These are phyloP conservation scores for Chondrostereum purpureum DNA, from an alignment of 1,284 basidiomycete genomes.

Conservation along the genomic window DNA sequence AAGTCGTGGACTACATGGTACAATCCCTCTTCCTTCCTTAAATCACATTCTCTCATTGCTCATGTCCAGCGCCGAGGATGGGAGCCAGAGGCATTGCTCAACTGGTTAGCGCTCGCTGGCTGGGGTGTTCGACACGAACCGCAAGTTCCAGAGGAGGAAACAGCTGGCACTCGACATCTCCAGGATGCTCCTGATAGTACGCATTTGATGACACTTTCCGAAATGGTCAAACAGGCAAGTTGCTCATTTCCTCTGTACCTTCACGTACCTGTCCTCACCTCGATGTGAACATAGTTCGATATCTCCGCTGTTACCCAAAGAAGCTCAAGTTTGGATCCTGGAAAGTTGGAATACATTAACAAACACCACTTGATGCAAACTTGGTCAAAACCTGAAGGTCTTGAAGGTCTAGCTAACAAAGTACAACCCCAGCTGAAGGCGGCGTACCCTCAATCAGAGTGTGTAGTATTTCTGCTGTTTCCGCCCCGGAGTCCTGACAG, in stretches of 20 bases:
- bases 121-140: slow-evolving; percentile 63
- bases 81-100: slow-evolving; percentile 86
- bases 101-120: slow-evolving; percentile 91
- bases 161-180: slow-evolving; percentile 14
- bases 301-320: slow-evolving; percentile 67
- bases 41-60: slow-evolving; percentile 4
- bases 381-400: slow-evolving; percentile 37
- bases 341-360: slow-evolving; percentile 73
- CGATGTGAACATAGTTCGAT: slow-evolving; percentile 61
- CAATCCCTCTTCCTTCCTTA: slow-evolving; percentile 17
- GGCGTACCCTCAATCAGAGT: slow-evolving; percentile 27
- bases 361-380: slow-evolving; percentile 62
- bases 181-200: slow-evolving; percentile 57
- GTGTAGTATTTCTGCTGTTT: not conserved
- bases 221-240: slow-evolving; percentile 58
- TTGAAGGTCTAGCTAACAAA: slow-evolving; percentile 40
- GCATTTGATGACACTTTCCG: slow-evolving; percentile 53
- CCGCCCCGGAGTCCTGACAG: not conserved
- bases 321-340: slow-evolving; percentile 63
- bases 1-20: slow-evolving; percentile 83
- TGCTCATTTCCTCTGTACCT: not conserved
- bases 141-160: slow-evolving; percentile 7
- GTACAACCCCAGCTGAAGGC: slow-evolving; percentile 43
- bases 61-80: slow-evolving; percentile 76
- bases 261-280: not conserved